phyloP scores from a whole-genome alignment of 257 asterid species.

The Solanum neorickii region DNA sequence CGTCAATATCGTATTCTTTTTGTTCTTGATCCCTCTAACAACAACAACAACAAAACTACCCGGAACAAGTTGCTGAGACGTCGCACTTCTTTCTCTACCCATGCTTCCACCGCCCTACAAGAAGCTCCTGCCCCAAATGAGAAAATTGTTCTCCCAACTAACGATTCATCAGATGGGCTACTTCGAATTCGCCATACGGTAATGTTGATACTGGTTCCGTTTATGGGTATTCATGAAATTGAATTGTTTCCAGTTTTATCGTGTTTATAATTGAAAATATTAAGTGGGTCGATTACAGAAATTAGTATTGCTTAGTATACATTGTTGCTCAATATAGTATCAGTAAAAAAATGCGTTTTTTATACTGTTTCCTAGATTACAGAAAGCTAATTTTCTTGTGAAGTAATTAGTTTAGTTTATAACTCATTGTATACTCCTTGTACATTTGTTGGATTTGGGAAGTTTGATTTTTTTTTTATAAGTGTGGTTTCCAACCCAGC shows the following conservation, averaged over 20 bases:
- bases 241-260: not conserved
- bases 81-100: constrained; percentile 7
- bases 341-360: not conserved
- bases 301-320: not conserved
- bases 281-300: not conserved
- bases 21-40: constrained; percentile 2
- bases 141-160: constrained; percentile 62
- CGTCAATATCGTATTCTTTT: constrained; percentile 2
- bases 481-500: not conserved
- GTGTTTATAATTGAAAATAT: not conserved
- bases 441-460: not conserved
- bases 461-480: not conserved
- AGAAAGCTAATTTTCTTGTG: not conserved
- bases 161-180: constrained; percentile 62
- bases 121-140: constrained; percentile 19
- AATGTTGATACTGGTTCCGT: not conserved
- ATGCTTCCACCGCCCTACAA: constrained; percentile 42
- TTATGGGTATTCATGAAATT: not conserved
- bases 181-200: constrained; percentile 91
- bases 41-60: not conserved
- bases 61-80: constrained; percentile 9
- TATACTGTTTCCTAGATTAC: not conserved
- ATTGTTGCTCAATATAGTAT: not conserved
- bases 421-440: not conserved
- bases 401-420: not conserved